Evolutionary conservation across 2,329 filamentous ascomycete genomes (phyloP).

Genomic region (Dothideomycetes sp.): DNA sequence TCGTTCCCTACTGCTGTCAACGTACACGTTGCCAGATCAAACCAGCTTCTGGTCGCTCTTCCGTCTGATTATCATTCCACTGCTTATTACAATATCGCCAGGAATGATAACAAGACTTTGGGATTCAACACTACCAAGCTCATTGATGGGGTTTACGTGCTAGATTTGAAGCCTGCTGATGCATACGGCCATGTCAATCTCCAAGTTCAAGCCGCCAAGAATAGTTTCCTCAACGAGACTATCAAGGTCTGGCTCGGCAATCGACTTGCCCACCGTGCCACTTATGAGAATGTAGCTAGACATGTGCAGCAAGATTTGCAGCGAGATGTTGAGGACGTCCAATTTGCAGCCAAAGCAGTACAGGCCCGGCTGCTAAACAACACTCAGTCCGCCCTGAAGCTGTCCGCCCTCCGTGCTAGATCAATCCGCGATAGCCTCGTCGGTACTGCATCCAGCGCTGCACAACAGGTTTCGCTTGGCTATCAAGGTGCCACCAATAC

Average conservation of each 20-base stretch:
- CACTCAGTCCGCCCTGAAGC: slow-evolving; percentile 5
- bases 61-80: slow-evolving; percentile 4
- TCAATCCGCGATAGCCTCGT: slow-evolving; percentile 1
- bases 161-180: slow-evolving; percentile 2
- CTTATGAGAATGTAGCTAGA: slow-evolving; percentile 8
- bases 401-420: slow-evolving; percentile 1
- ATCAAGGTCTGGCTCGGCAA: slow-evolving; percentile 8
- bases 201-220: neutral
- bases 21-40: slow-evolving; percentile 4
- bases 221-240: slow-evolving; percentile 3
- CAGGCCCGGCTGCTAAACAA: slow-evolving; percentile 5
- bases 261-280: slow-evolving; percentile 7
- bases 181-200: slow-evolving; percentile 6
- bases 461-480: neutral
- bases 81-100: slow-evolving; percentile 2
- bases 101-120: slow-evolving; percentile 2
- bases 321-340: slow-evolving; percentile 5
- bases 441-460: neutral
- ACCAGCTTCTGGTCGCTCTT: slow-evolving; percentile 6
- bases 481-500: neutral
- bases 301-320: slow-evolving; percentile 2
- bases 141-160: slow-evolving; percentile 3
- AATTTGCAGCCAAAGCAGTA: slow-evolving; percentile 3
- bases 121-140: slow-evolving; percentile 3
- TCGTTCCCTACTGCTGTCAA: slow-evolving; percentile 4